Evolutionary conservation across 441 rosid species (phyloP).

Genomic region (Melianthus villosus): DNA sequence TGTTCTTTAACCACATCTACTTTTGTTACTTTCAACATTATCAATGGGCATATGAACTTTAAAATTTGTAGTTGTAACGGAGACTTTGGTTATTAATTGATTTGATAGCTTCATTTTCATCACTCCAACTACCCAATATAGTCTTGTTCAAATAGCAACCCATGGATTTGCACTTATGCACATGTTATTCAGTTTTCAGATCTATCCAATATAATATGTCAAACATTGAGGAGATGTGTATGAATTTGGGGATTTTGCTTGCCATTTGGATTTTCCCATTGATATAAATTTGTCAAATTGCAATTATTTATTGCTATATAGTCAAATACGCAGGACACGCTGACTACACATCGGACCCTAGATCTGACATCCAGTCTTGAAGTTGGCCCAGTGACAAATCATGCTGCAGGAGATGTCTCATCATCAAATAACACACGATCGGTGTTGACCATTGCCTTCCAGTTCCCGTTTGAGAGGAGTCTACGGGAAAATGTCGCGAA

Average conservation of each 20-base stretch:
- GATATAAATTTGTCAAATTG: no score
- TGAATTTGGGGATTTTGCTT: no score
- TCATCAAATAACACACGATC: conserved; percentile 44
- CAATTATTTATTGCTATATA: conserved; percentile 20
- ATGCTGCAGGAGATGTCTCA: conserved; percentile 32
- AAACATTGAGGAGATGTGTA: no score
- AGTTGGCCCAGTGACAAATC: conserved; percentile 48
- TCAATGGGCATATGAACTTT: no score
- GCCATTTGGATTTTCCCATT: no score
- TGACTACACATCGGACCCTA: conserved; percentile 49
- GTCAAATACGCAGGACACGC: conserved; percentile 45
- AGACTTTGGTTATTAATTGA: neutral
- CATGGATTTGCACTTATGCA: no score
- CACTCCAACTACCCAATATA: neutral
- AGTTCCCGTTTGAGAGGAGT: conserved; percentile 78
- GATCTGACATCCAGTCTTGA: conserved; percentile 91
- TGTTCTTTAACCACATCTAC: neutral
- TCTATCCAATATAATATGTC: no score
- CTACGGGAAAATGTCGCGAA: conserved; percentile 80
- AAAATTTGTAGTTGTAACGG: neutral
- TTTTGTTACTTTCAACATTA: no score
- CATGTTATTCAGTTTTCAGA: no score
- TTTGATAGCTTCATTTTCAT: neutral
- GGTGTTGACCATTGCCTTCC: conserved; percentile 90
- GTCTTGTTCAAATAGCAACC: no score